Percentiles rank a stretch among this genome's conserved stretches.
phyloP scores from a whole-genome alignment of 2,329 filamentous ascomycete genomes.

The Colletotrichum sp. region DNA sequence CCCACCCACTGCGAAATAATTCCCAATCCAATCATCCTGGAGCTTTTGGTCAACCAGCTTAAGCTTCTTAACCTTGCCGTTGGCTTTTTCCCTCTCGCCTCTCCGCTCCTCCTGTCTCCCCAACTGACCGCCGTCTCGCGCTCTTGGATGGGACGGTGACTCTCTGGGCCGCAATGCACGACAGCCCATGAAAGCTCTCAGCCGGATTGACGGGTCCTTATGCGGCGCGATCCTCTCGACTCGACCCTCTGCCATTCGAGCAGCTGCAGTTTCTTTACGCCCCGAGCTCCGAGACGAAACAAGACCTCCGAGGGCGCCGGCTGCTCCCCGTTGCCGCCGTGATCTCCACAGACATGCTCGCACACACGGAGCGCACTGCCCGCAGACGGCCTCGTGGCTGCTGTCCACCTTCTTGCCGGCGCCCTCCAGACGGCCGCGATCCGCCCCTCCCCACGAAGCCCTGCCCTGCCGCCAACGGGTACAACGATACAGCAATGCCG shows the following conservation, averaged over 20 bases:
- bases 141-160: constrained; percentile 18
- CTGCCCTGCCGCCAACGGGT: neutral
- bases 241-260: constrained; percentile 37
- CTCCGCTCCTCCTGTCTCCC: neutral
- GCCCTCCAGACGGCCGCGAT: constrained; percentile 25
- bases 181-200: constrained; percentile 65
- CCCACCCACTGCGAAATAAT: constrained; percentile 21
- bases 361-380: constrained; percentile 25
- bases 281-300: constrained; percentile 7
- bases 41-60: constrained; percentile 11
- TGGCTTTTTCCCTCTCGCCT: neutral
- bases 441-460: neutral
- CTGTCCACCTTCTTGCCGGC: constrained; percentile 43
- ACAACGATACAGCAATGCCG: constrained; percentile 14
- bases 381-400: constrained; percentile 43
- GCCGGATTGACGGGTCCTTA: constrained; percentile 65
- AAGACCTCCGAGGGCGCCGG: constrained; percentile 14
- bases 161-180: constrained; percentile 44
- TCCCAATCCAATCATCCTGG: constrained; percentile 6
- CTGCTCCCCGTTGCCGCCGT: neutral
- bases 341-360: neutral
- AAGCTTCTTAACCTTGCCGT: neutral
- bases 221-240: constrained; percentile 59
- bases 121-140: neutral
- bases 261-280: constrained; percentile 8